phyloP scores from a whole-genome alignment of 1,284 basidiomycete species.

The Trametes pubescens region DNA sequence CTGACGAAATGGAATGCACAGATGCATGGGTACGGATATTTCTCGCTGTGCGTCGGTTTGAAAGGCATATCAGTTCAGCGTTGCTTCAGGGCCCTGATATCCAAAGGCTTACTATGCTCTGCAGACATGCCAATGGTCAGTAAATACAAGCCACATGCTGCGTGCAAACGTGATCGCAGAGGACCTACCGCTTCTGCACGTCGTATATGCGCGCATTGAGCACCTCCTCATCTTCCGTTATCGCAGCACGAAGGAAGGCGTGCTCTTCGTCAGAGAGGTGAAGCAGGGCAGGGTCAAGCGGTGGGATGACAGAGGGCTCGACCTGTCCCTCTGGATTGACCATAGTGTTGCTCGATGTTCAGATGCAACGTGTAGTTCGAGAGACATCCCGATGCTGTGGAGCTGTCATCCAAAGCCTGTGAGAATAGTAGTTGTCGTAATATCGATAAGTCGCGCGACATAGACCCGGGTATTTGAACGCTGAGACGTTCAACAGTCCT shows the following conservation, averaged over 20 bases:
- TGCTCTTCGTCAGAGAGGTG: conserved; percentile 34
- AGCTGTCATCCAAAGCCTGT: not conserved
- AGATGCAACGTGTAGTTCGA: not conserved
- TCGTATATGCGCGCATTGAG: conserved; percentile 36
- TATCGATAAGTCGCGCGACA: too few species aligned
- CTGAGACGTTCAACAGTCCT: too few species aligned
- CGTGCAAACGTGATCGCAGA: too few species aligned
- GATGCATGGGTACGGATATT: conserved; percentile 50
- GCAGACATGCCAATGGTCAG: not conserved
- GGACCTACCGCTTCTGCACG: conserved; percentile 42
- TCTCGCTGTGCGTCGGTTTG: conserved; percentile 37
- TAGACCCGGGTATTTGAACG: too few species aligned
- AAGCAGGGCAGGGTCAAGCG: conserved; percentile 39
- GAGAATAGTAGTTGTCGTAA: not conserved
- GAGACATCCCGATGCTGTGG: too few species aligned
- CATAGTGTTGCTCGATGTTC: not conserved
- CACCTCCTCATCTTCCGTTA: conserved; percentile 37
- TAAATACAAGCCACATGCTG: not conserved
- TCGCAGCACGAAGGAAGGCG: conserved; percentile 37
- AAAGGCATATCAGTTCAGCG: not conserved
- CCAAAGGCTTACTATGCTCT: conserved; percentile 35
- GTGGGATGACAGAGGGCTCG: conserved; percentile 33
- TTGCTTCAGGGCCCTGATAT: too few species aligned
- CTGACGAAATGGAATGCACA: conserved; percentile 44
- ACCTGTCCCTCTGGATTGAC: conserved; percentile 30